Base-by-base conservation (phyloP, 345 rosid genomes). In the Aurinia saxatilis region DNA sequence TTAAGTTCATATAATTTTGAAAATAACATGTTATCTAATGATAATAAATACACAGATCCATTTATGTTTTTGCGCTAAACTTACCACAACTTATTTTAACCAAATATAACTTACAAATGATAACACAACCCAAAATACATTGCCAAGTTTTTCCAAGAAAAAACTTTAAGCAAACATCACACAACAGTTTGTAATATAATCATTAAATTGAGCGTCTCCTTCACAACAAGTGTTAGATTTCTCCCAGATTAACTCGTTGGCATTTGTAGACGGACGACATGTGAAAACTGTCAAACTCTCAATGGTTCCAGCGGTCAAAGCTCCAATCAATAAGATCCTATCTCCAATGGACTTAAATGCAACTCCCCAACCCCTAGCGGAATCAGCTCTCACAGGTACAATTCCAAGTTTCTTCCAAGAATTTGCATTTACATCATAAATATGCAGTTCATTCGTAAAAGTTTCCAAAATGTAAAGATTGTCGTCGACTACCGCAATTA, bases 81-180 rank as follows among this genome's bases (percentile, higher is more conserved):
- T 27, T 6, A 5, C 30, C 6, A 5, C 30, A 27, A 27, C 30
- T 27, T 27, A 27, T 27, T 27, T 27, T n/a, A 27, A 27, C 2
- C 30, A 27, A 27, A 27, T 1, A 27, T 27, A 27, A 27, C 1
- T 27, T 27, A 2, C 5, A 27, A 27, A 27, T 0, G 30, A 27
- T 27, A 27, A 2, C 5, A 27, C 30, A 27, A 27, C 2, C 6
- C 30, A 27, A 2, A 27, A 27, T 27, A 27, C 6, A 5, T 27
- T 27, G 6, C 6, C 30, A 27, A 27, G 5, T 27, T 27, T 27
- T 35, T n/a, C n/a, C n/a, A n/a, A n/a, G n/a, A n/a, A n/a, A n/a
- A n/a, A n/a, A n/a, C n/a, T n/a, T 78, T 75, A 82, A 46, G 87
- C 83, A n/a, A 72, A 65, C 93, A 86, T 81, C 7, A 86, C 81